phyloP scores from a whole-genome alignment of 1,139 yeast species.

The Schizosaccharomyces versatilis region DNA sequence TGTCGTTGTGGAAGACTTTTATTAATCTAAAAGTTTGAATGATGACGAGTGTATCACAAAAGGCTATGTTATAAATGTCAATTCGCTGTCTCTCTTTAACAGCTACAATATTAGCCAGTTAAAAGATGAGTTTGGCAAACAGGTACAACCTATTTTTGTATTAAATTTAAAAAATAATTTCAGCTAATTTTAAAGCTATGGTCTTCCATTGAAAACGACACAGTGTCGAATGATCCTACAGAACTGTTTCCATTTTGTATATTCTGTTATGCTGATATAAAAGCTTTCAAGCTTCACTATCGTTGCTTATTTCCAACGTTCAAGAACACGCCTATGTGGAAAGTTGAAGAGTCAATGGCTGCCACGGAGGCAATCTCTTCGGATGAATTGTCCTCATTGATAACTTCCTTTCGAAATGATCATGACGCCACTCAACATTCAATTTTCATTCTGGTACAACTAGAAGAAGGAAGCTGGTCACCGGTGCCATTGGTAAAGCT shows the following conservation, averaged over 20 bases:
- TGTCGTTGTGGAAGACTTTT: too few relatives aligned
- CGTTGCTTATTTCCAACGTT: slow-evolving; percentile 73
- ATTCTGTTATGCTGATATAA: slow-evolving; percentile 64
- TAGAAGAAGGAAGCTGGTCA: not conserved
- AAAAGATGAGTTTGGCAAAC: slow-evolving; percentile 9
- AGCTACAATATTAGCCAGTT: slow-evolving; percentile 36
- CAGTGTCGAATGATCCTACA: slow-evolving; percentile 22
- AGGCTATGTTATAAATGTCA: slow-evolving; percentile 37
- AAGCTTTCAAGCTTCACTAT: slow-evolving; percentile 65
- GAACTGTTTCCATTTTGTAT: slow-evolving; percentile 31
- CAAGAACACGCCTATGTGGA: not conserved
- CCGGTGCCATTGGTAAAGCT: not conserved
- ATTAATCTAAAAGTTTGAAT: not conserved
- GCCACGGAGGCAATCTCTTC: not conserved
- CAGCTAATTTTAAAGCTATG: slow-evolving; percentile 8
- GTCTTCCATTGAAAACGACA: slow-evolving; percentile 18
- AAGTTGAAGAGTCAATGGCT: not conserved
- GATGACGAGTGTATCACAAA: slow-evolving; percentile 14
- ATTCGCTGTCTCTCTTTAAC: slow-evolving; percentile 72
- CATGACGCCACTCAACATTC: not conserved
- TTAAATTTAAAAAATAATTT: slow-evolving; percentile 13
- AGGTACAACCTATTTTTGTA: slow-evolving; percentile 15
- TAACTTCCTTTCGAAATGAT: not conserved
- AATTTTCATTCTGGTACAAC: not conserved
- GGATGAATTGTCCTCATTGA: not conserved